phyloP scores from a whole-genome alignment of 192 early-diverging fungal genomes.

The Mortierella claussenii region DNA sequence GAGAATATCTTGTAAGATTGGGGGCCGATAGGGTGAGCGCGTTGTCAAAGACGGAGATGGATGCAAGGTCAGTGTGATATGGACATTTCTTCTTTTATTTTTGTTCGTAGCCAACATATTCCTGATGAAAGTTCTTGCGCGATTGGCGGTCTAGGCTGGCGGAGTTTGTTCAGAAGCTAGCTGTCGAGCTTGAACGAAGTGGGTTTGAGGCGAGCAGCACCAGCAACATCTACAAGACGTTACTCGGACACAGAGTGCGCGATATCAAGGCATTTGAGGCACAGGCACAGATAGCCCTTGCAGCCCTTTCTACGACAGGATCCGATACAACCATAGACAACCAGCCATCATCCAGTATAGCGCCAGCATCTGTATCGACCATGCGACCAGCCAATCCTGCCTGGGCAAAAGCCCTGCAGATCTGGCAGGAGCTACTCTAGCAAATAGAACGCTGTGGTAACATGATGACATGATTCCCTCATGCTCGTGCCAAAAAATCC shows the following conservation, averaged over 20 bases:
- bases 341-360: not conserved
- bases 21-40: not conserved
- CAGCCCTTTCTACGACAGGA: not conserved
- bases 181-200: slow-evolving; percentile 17
- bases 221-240: slow-evolving; percentile 18
- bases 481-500: too few species aligned
- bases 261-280: slow-evolving; percentile 48
- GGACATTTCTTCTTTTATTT: not conserved
- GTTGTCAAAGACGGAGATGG: slow-evolving; percentile 11
- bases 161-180: slow-evolving; percentile 25
- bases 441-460: not conserved
- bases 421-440: slow-evolving; percentile 4
- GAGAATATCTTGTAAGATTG: slow-evolving; percentile 14
- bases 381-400: not conserved
- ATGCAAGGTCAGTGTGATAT: not conserved
- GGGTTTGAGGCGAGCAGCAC: slow-evolving; percentile 37
- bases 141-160: not conserved
- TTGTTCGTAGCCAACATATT: too few species aligned
- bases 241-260: slow-evolving; percentile 28
- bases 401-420: slow-evolving; percentile 22
- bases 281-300: slow-evolving; percentile 11
- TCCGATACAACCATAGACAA: not conserved
- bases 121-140: too few species aligned
- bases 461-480: too few species aligned
- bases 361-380: not conserved